Percentiles rank a stretch among this genome's conserved stretches.
These are phyloP conservation scores for Dentipellis sp. DNA, from an alignment of 768 basidiomycete genomes.

Conservation along the genomic window DNA sequence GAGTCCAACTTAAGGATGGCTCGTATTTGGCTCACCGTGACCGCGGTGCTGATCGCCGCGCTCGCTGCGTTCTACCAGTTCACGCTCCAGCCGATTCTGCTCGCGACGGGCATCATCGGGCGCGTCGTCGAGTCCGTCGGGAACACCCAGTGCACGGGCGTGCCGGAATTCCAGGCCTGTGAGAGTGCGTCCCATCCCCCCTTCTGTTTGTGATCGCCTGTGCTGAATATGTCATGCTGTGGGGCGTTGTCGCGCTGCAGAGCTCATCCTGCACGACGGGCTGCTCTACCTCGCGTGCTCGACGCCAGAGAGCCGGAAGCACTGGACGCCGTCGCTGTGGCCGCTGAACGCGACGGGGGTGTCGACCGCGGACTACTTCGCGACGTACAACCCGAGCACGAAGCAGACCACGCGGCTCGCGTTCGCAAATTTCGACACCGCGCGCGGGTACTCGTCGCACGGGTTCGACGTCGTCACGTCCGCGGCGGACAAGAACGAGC, in stretches of 20 bases:
- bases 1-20: background rate
- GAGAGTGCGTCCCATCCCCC: conserved; percentile 40
- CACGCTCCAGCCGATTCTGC: conserved; percentile 36
- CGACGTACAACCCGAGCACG: conserved; percentile 45
- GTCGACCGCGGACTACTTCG: conserved; percentile 44
- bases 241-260: conserved; percentile 29
- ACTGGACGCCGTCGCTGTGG: conserved; percentile 43
- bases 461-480: conserved; percentile 65
- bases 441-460: conserved; percentile 42
- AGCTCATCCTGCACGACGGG: conserved; percentile 52
- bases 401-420: conserved; percentile 34
- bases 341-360: conserved; percentile 27
- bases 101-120: conserved; percentile 30
- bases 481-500: conserved; percentile 31
- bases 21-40: background rate
- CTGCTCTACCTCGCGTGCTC: conserved; percentile 59
- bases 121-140: conserved; percentile 36
- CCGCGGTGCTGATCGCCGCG: conserved; percentile 21
- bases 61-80: conserved; percentile 38
- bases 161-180: conserved; percentile 54
- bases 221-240: too few relatives aligned
- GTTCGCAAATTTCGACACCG: conserved; percentile 20
- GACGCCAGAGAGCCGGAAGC: conserved; percentile 32
- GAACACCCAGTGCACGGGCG: conserved; percentile 36
- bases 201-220: background rate